phyloP scores from a whole-genome alignment of 2,329 filamentous ascomycete species.

The Diplocarpon mali region DNA sequence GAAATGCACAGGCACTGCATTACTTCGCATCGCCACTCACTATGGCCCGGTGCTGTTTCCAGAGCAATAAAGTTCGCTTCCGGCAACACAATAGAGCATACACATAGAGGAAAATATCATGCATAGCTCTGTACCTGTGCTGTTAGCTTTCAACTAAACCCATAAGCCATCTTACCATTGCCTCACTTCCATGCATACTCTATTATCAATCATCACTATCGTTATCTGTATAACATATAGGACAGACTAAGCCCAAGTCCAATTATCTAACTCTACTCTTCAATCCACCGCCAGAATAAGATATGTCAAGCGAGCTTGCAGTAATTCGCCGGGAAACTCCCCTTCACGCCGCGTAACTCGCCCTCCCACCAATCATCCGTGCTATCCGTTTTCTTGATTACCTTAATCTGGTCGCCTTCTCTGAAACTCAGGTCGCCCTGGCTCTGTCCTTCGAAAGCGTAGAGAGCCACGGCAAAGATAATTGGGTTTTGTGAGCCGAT shows the following conservation, averaged over 20 bases:
- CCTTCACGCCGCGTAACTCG: constrained; percentile 55
- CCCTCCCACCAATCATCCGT: constrained; percentile 86
- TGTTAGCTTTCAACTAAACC: too few species aligned
- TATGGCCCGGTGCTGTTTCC: too few species aligned
- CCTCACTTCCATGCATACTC: too few species aligned
- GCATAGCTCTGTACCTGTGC: too few species aligned
- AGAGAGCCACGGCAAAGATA: constrained; percentile 51
- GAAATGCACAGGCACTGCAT: too few species aligned
- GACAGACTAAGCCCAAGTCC: background rate
- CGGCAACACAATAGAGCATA: too few species aligned
- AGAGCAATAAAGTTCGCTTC: too few species aligned
- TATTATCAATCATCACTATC: constrained; percentile 1
- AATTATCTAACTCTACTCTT: too few species aligned
- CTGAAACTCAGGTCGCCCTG: constrained; percentile 61
- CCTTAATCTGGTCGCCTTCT: constrained; percentile 67
- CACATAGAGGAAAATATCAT: too few species aligned
- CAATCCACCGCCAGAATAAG: too few species aligned
- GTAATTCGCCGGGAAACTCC: constrained; percentile 78
- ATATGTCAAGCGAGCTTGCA: constrained; percentile 35
- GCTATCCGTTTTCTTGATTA: constrained; percentile 68
- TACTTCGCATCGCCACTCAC: too few species aligned
- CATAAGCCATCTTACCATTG: too few species aligned
- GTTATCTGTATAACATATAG: background rate
- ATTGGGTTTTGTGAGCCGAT: constrained; percentile 35
- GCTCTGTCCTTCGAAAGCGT: constrained; percentile 61